Evolutionary conservation across 2,329 filamentous ascomycete genomes (phyloP), one percentile per base, ranked within the genome.

Genomic region (Colletotrichum simmondsii): DNA sequence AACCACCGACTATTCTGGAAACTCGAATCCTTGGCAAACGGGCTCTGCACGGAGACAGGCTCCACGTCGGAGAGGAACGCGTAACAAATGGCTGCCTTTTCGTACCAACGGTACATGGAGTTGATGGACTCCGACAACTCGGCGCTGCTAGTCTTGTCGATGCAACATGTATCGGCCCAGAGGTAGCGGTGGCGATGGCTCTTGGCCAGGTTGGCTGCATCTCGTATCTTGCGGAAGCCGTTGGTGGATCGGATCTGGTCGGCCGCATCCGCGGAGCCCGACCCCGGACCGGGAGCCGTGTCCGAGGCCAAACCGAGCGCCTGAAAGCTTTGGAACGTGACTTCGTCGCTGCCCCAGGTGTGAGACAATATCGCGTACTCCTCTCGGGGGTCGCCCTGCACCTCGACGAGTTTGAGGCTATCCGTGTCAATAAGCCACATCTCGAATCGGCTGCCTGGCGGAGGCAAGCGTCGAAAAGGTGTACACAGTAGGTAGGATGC

Each of bases 21-120:
- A 11, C 37, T 53, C 1, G 61, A 70, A 2, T 46, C 81, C 32
- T 85, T 93, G 0, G 92, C 92, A 80, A 95, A 95, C 1, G 93
- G 93, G 77, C 94, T 91, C 66, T 87, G 88, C 1, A 84, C 83
- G 7, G 76, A 83, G 74, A 78, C 81, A 46, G 81, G 78, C 64
- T 86, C 88, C 0, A 66, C 68, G 19, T 70, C 68, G 0, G 74
- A 67, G 8, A 78, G 73, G 35, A 73, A 77, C 0, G 70, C 75
- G n/a, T 75, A 78, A 62, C 77, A 78, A 4, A 78, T 58, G 5
- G 22, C 63, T 5, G 77, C 68, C 7, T 73, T 62, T 22, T 73
- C 46, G 42, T 77, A 78, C 73, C 76, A 75, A 5, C 64, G 60
- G 46, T 71, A 77, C 74, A 77, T 77, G 37, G 75, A 74, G 56